Evolutionary conservation across 176 grass and related monocot genomes (phyloP), one percentile per base, ranked within the genome.

Genomic region (Triticum turgidum): DNA sequence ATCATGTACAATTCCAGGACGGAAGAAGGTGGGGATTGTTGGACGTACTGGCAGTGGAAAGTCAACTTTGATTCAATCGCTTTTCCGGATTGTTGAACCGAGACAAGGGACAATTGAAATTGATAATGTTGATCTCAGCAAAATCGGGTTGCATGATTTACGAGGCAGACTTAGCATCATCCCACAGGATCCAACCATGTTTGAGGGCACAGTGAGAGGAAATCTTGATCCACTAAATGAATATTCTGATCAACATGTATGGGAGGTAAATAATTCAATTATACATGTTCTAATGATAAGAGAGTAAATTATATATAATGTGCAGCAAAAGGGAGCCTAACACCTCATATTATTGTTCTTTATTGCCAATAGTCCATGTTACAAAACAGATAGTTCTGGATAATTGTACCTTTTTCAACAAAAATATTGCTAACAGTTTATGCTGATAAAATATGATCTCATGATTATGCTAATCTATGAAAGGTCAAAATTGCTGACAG

Each of bases 141-240:
- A 85, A 91, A 98, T 98, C 65, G 94, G 97, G 5, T 49, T 96
- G 65, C 92, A 98, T 86, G 97, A 98, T 82, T 85, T 98, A 89
- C 87, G 94, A 86, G 90, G 88, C 17, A 90, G 90, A 82, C 82
- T 98, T 82, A 92, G 97, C 84, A 98, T 96, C 61, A 98, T 98
- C 61, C 97, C 97, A 49, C 97, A 98, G 58, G 97, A 98, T 71
- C 97, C 97, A 65, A 96, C 90, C 29, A 89, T 98, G 92, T 96
- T 96, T 73, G 90, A 94, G 67, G 97, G 97, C 15, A 94, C 94
- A 78, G 76, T 98, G 29, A 87, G 97, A 94, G 92, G 85, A 86
- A 96, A 94, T 89, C 90, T 98, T 34, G 97, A 98, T 89, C 97
- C 94, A 58, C 66, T 96, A 67, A 92, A 98, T 12, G 94, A 96